Conservation (phyloP, 2,329 filamentous ascomycete species). For the Dryadomyces quercivorus region DNA sequence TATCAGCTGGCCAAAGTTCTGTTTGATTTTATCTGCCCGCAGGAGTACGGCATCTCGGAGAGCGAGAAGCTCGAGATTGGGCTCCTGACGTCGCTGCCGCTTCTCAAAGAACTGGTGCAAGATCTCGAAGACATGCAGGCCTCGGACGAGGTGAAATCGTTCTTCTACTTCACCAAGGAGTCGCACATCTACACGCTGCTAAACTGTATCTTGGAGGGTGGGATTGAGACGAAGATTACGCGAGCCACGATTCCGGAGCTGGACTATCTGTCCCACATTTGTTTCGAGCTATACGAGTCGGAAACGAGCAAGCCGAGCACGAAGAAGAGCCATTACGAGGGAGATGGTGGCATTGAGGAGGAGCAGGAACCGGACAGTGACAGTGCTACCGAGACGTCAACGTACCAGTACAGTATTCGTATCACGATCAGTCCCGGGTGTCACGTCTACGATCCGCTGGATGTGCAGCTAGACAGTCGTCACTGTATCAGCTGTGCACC, state of each 20-base stretch:
- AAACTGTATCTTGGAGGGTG: constrained; percentile 95
- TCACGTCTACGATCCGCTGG: constrained; percentile 89
- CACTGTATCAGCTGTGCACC: constrained; percentile 93
- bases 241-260: constrained; percentile 92
- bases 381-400: constrained; percentile 35
- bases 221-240: constrained; percentile 92
- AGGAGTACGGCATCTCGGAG: constrained; percentile 94
- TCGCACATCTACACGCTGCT: constrained; percentile 96
- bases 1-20: constrained; percentile 90
- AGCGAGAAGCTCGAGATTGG: constrained; percentile 98
- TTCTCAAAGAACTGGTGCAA: constrained; percentile 92
- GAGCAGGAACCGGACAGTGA: constrained; percentile 2
- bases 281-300: constrained; percentile 94
- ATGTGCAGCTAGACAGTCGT: constrained; percentile 90
- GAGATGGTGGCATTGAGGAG: background rate
- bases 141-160: constrained; percentile 83
- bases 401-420: constrained; percentile 88
- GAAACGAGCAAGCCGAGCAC: constrained; percentile 49
- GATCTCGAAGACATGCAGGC: constrained; percentile 97
- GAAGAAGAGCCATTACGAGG: background rate
- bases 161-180: constrained; percentile 99
- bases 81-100: constrained; percentile 78
- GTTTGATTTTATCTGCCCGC: constrained; percentile 96
- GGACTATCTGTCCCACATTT: constrained; percentile 94
- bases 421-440: constrained; percentile 94